phyloP scores from a whole-genome alignment of 768 basidiomycete species.

The Suillus sp. region DNA sequence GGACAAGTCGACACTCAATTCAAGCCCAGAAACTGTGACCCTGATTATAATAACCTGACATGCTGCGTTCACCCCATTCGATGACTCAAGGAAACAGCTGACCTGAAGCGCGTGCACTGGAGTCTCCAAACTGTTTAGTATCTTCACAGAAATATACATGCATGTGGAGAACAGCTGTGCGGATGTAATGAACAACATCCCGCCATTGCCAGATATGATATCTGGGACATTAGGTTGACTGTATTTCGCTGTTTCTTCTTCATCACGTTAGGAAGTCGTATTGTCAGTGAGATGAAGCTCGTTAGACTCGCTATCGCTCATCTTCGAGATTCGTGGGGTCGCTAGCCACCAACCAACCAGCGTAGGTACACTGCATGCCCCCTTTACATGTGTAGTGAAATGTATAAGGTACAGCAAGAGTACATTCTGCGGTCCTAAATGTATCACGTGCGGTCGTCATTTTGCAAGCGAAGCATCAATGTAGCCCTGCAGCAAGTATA shows the following conservation, averaged over 20 bases:
- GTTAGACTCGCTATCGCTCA: no score
- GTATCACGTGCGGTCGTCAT: no score
- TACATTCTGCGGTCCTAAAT: no score
- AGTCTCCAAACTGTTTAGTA: conserved; percentile 54
- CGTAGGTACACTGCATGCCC: no score
- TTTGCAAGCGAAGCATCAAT: no score
- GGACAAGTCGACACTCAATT: conserved; percentile 5
- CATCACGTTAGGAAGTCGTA: no score
- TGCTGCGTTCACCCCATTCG: neutral
- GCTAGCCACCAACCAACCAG: no score
- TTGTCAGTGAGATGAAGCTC: no score
- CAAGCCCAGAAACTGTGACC: conserved; percentile 32
- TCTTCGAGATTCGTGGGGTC: no score
- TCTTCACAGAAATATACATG: conserved; percentile 67
- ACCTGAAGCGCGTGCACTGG: conserved; percentile 63
- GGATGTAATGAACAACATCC: conserved; percentile 57
- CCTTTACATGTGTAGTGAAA: no score
- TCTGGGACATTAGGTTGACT: conserved; percentile 4
- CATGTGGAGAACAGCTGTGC: conserved; percentile 61
- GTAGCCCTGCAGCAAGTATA: no score
- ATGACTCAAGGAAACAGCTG: conserved; percentile 13
- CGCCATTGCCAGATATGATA: conserved; percentile 45
- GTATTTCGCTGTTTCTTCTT: neutral
- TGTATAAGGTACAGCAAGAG: no score
- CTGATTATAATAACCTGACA: conserved; percentile 55